phyloP scores from a whole-genome alignment of 2,329 filamentous ascomycete genomes.

The Neonectria magnoliae region DNA sequence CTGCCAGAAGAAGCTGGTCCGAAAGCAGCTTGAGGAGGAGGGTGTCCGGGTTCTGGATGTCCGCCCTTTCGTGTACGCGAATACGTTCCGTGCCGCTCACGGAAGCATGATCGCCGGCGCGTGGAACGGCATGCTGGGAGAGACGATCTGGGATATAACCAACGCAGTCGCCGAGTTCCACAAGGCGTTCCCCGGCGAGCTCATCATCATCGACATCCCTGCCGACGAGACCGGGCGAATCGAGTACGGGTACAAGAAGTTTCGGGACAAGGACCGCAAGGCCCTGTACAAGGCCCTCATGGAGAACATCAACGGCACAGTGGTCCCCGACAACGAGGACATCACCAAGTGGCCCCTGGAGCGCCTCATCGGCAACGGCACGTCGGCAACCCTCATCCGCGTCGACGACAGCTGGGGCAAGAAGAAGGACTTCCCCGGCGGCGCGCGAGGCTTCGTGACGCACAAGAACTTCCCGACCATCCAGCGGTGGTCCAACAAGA shows the following conservation, averaged over 20 bases:
- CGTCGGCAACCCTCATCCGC: slow-evolving; percentile 44
- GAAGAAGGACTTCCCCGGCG: slow-evolving; percentile 36
- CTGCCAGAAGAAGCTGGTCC: slow-evolving; percentile 35
- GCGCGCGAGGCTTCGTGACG: slow-evolving; percentile 42
- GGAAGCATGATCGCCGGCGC: slow-evolving; percentile 20
- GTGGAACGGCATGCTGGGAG: slow-evolving; percentile 42
- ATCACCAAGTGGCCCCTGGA: slow-evolving; percentile 40
- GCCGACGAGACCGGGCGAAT: slow-evolving; percentile 17
- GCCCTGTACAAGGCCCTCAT: slow-evolving; percentile 39
- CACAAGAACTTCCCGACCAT: slow-evolving; percentile 37
- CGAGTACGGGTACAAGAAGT: not conserved
- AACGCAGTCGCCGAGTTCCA: slow-evolving; percentile 44
- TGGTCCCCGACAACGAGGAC: slow-evolving; percentile 37
- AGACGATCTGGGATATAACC: slow-evolving; percentile 42
- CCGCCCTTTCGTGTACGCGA: slow-evolving; percentile 28
- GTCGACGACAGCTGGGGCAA: slow-evolving; percentile 38
- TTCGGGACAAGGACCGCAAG: not conserved
- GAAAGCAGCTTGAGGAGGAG: slow-evolving; percentile 40
- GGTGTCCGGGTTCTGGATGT: slow-evolving; percentile 47
- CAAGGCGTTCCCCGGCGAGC: slow-evolving; percentile 43
- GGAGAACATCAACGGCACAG: slow-evolving; percentile 33
- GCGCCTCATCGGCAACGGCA: slow-evolving; percentile 38
- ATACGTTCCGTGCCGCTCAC: slow-evolving; percentile 34
- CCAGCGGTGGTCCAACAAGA: slow-evolving; percentile 39
- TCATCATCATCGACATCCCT: slow-evolving; percentile 48